Evolutionary conservation across 345 rosid species (phyloP).

Genomic region (Hypericum perforatum): DNA sequence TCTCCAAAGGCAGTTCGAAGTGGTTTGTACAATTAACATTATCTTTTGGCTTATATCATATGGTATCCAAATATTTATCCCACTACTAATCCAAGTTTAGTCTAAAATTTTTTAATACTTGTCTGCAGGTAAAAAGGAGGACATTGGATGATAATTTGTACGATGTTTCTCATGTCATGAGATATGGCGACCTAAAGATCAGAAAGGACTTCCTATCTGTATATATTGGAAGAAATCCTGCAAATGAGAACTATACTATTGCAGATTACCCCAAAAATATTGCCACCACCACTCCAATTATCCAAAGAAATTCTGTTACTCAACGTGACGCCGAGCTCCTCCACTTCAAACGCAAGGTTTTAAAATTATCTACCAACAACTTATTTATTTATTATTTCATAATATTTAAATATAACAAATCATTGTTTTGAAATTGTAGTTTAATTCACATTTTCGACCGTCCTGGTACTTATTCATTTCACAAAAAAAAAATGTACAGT

Average conservation of each 20-base stretch:
- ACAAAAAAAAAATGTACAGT: no score
- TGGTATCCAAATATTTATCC: no score
- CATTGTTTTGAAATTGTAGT: no score
- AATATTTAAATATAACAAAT: no score
- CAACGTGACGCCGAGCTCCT: conserved; percentile 35
- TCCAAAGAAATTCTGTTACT: conserved; percentile 9
- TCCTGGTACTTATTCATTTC: no score
- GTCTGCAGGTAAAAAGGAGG: conserved; percentile 35
- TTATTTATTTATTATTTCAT: no score
- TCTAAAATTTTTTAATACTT: background rate
- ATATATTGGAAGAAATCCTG: conserved; percentile 36
- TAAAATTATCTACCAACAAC: no score
- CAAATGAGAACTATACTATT: conserved; percentile 9
- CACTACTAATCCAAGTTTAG: background rate
- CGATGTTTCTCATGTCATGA: conserved; percentile 42
- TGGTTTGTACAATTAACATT: conserved; percentile 11
- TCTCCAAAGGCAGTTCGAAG: conserved; percentile 34
- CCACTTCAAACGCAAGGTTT: conserved; percentile 30
- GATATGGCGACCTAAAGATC: conserved; percentile 35
- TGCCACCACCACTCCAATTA: conserved; percentile 6
- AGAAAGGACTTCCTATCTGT: conserved; percentile 17
- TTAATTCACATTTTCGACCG: no score
- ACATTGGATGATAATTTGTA: conserved; percentile 16
- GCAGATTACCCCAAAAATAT: background rate
- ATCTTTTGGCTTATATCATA: no score